A percentile compares a stretch with the other conserved stretches of the same genome.
Conservation (phyloP, 2,329 filamentous ascomycete species). For the Epichloe typhina region DNA sequence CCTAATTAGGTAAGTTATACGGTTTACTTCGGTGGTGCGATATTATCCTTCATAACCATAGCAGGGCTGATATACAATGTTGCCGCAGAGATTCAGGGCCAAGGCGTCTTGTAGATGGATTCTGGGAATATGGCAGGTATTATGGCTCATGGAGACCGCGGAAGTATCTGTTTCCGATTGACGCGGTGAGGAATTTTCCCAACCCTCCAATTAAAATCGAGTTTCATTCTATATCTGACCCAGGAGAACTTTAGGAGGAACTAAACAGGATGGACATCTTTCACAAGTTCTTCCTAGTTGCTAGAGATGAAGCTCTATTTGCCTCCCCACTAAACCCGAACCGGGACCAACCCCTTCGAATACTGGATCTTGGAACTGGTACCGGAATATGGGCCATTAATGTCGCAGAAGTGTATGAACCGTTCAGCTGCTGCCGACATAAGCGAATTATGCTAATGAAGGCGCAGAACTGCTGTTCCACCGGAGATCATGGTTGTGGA, state of each 20-base stretch:
- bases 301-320: conserved; percentile 33
- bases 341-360: conserved; percentile 17
- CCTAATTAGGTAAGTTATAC: not conserved
- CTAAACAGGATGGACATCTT: conserved; percentile 70
- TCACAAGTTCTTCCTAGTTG: conserved; percentile 61
- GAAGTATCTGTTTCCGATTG: conserved; percentile 66
- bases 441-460: not conserved
- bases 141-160: conserved; percentile 57
- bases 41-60: not conserved
- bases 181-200: conserved; percentile 42
- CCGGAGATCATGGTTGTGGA: conserved; percentile 25
- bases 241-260: conserved; percentile 38
- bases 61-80: not conserved
- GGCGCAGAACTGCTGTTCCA: not conserved
- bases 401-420: conserved; percentile 52
- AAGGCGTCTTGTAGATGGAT: conserved; percentile 11
- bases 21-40: too few species aligned
- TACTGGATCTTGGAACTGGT: conserved; percentile 65
- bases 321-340: conserved; percentile 7
- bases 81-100: not conserved
- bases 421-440: not conserved
- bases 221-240: not conserved
- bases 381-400: conserved; percentile 89
- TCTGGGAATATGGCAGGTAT: conserved; percentile 50
- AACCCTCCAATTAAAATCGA: not conserved